Base-by-base conservation (phyloP, 2,329 filamentous ascomycete genomes). In the Trichothecium sympodiale region DNA sequence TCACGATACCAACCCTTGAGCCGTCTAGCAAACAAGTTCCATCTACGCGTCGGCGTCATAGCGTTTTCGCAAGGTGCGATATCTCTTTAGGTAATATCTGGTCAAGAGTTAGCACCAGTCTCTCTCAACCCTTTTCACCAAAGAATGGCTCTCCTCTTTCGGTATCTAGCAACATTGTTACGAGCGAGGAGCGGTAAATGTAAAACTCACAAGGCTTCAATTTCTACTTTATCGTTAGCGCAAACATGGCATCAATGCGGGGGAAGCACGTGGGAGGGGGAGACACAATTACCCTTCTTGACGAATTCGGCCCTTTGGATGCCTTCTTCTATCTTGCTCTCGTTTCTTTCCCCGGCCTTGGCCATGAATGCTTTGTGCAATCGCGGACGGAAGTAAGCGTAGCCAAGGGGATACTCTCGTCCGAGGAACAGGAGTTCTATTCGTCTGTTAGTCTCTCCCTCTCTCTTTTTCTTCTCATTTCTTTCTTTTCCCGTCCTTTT, bases 81-180 rank as follows among this genome's bases (percentile, higher is more conserved):
- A 95, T 55, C 83, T 75, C 66, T 93, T 94, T 50, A 95, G 67
- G 63, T 91, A 94, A 60, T 94, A 93, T 55, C 85, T 93, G 31
- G 13, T 14, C 14, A n/a, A 15, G 36, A 20, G 5, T 26, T 29
- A 15, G 13, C 18, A 17, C 12, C 10, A 14, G 17, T n/a, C 55
- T 13, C 16, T 13, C n/a, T 13, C n/a, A 5, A 30, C 16, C n/a
- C 29, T 30, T 30, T 14, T 30, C 29, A 14, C n/a, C n/a, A n/a
- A n/a, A n/a, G n/a, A n/a, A n/a, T n/a, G n/a, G n/a, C n/a, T n/a
- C n/a, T n/a, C n/a, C n/a, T n/a, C n/a, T n/a, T n/a, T n/a, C n/a
- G n/a, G n/a, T n/a, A n/a, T n/a, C n/a, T n/a, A n/a, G n/a, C n/a
- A n/a, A n/a, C n/a, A n/a, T n/a, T n/a, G n/a, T n/a, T n/a, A n/a